phyloP scores from a whole-genome alignment of 1,284 basidiomycete species.

The Sparassis latifolia region DNA sequence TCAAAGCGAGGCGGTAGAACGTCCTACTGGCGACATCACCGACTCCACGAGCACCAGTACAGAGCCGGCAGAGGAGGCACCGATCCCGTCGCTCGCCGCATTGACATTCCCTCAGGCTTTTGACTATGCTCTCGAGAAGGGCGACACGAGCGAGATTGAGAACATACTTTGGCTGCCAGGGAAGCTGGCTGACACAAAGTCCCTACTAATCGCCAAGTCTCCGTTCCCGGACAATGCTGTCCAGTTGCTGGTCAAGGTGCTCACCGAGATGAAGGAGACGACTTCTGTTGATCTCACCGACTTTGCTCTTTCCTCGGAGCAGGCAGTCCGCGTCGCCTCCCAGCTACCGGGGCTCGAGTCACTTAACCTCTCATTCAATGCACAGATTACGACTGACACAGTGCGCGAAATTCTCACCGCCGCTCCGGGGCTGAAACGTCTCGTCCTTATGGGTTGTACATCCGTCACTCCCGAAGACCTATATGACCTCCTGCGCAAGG shows the following conservation, averaged over 20 bases:
- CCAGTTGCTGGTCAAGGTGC: conserved; percentile 15
- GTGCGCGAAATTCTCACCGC: conserved; percentile 14
- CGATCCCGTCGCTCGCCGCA: conserved; percentile 17
- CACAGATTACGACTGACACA: conserved; percentile 12
- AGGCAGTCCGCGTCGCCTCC: no score
- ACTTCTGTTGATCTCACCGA: no score
- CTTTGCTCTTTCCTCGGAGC: no score
- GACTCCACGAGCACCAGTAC: neutral
- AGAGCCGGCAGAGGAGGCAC: conserved; percentile 18
- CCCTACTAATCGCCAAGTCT: conserved; percentile 10
- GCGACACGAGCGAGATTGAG: conserved; percentile 19
- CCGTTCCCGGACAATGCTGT: conserved; percentile 20
- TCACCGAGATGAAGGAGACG: conserved; percentile 1
- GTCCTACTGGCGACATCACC: neutral
- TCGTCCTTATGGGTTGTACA: conserved; percentile 22
- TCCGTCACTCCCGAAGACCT: conserved; percentile 18
- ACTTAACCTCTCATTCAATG: conserved; percentile 22
- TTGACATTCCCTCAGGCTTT: no score
- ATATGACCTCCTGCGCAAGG: conserved; percentile 10
- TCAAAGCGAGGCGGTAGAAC: no score
- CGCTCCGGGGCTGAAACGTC: conserved; percentile 16
- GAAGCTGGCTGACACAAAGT: conserved; percentile 14
- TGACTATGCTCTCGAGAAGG: conserved; percentile 16
- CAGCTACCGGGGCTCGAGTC: neutral
- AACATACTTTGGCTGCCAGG: conserved; percentile 22